Base-by-base conservation (phyloP, 179 eudicot species). In the Amaranthus tricolor region DNA sequence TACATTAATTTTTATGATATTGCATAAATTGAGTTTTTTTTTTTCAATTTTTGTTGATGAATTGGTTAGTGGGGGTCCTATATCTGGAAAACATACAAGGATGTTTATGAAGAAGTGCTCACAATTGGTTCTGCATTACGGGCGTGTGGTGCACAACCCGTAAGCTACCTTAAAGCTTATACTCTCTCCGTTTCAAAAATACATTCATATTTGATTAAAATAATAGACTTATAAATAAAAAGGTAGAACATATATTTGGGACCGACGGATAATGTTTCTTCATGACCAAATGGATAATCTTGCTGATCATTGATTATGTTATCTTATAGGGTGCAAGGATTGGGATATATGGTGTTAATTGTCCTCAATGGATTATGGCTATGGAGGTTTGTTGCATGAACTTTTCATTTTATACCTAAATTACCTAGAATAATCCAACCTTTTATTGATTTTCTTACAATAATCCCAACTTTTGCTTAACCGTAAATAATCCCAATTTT, bases 291-390 rank as follows among this genome's bases (percentile, higher is more conserved):
- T 31, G 2, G 40, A 74, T 3, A n/a, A 52, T 31, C 40, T 31
- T 31, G 40, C 3, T 31, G 40, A 31, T 31, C 40, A 31, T 31
- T 31, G 40, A 31, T 31, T 31, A 31, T 31, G 40, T 31, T 31
- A 0, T 31, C 40, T 19, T 12, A 40, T 57, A 93, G 99, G 97
- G 97, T 63, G 88, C 89, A 71, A 81, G 93, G 75, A 77, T 95
- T 62, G 99, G 99, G 57, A 89, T 95, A 56, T 95, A 95, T 79
- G 99, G 99, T 51, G 79, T 89, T 48, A 95, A 93, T 77, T 95
- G 97, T 73, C 99, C 99, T 78, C 89, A 93, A 63, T 95, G 99
- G 99, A 84, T 93, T 60, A 84, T 87, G 70, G 97, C 97, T 72
- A 95, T 95, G 97, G 95, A 95, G 97, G 99, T 92, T 67, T 66